Evolutionary conservation across 805 yeast genomes (phyloP).

Genomic region (Yueomyces sinensis): DNA sequence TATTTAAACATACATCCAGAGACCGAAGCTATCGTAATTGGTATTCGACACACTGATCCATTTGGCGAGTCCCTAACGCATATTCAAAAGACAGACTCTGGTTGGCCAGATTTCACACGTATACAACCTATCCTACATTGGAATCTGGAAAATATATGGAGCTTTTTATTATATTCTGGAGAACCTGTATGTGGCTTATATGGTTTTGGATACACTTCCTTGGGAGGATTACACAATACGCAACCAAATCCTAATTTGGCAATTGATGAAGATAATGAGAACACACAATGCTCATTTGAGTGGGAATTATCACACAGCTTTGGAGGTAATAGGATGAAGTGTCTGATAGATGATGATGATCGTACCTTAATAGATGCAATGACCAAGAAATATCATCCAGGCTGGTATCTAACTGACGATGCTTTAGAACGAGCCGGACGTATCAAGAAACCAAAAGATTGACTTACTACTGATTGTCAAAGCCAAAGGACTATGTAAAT

Average conservation of each 20-base stretch:
- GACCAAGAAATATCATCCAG: constrained; percentile 12
- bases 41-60: constrained; percentile 83
- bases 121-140: constrained; percentile 85
- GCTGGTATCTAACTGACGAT: constrained; percentile 24
- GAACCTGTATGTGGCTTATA: constrained; percentile 65
- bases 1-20: constrained; percentile 43
- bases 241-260: constrained; percentile 52
- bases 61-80: constrained; percentile 46
- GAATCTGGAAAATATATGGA: constrained; percentile 80
- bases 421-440: constrained; percentile 23
- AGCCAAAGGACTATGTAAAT: background rate
- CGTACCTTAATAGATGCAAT: constrained; percentile 1
- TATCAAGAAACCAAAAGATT: constrained; percentile 3
- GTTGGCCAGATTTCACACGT: constrained; percentile 83
- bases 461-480: background rate
- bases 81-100: constrained; percentile 68
- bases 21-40: constrained; percentile 68
- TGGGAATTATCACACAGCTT: constrained; percentile 7
- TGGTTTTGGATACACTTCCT: constrained; percentile 76
- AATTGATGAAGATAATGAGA: constrained; percentile 2
- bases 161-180: constrained; percentile 45
- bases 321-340: constrained; percentile 1
- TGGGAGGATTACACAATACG: constrained; percentile 73
- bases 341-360: constrained; percentile 7
- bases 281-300: constrained; percentile 7